Percentiles rank a stretch among this genome's conserved stretches.
Evolutionary conservation across 441 rosid genomes (phyloP).

Genomic region (Hura crepitans): DNA sequence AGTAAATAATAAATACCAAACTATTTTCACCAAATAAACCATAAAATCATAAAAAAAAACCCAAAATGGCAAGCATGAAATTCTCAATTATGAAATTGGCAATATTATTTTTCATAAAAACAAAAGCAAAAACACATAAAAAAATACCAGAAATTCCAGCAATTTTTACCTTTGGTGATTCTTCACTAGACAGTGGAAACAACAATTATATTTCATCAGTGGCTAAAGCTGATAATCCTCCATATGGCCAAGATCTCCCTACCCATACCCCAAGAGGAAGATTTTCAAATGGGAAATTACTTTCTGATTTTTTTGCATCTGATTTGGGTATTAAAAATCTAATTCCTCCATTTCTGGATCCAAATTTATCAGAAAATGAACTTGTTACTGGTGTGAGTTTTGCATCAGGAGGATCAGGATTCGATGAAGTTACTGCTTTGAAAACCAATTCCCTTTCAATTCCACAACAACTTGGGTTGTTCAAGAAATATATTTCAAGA

Average conservation of each 20-base stretch:
- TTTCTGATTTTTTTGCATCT: slow-evolving; percentile 46
- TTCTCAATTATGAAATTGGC: too few species aligned
- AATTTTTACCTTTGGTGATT: neutral
- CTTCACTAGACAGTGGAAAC: neutral
- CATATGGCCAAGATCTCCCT: slow-evolving; percentile 53
- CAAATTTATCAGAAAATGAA: slow-evolving; percentile 33
- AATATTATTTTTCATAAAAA: too few species aligned
- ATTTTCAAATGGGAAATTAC: slow-evolving; percentile 51
- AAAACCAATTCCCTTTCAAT: slow-evolving; percentile 28
- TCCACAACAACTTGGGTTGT: slow-evolving; percentile 32
- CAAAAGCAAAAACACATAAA: too few species aligned
- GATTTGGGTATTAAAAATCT: slow-evolving; percentile 35
- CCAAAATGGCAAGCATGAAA: too few species aligned
- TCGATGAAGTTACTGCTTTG: slow-evolving; percentile 44
- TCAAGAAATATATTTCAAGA: slow-evolving; percentile 35
- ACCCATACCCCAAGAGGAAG: slow-evolving; percentile 44
- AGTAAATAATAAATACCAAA: too few species aligned
- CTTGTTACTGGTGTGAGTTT: slow-evolving; percentile 51
- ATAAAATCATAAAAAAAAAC: too few species aligned
- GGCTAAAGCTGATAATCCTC: slow-evolving; percentile 33
- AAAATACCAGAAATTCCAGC: neutral
- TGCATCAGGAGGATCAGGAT: slow-evolving; percentile 57
- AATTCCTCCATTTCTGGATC: slow-evolving; percentile 57
- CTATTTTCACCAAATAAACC: too few species aligned
- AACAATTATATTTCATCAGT: neutral